Conservation (phyloP, 148 eudicot species). For the Chenopodium formosanum region DNA sequence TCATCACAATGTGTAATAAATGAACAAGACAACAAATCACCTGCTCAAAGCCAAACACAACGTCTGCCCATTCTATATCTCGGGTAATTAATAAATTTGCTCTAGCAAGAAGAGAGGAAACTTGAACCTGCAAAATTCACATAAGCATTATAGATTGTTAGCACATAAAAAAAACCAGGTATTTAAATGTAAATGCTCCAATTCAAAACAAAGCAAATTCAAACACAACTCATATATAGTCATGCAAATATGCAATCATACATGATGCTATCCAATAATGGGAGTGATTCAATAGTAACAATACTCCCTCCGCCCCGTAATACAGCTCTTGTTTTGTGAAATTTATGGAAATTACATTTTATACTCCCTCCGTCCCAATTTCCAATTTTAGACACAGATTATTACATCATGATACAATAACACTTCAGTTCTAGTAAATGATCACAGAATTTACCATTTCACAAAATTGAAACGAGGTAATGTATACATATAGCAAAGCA, state of each 20-base stretch:
- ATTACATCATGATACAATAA: background rate
- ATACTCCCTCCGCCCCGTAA: background rate
- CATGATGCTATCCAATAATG: background rate
- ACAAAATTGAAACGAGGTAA: background rate
- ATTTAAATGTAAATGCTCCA: background rate
- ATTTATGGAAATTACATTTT: no score
- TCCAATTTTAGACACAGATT: background rate
- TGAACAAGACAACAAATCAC: conserved; percentile 33
- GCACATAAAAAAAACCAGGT: background rate
- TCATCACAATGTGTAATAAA: background rate
- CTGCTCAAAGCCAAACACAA: conserved; percentile 96
- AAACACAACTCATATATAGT: background rate
- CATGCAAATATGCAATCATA: background rate
- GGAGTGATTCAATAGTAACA: background rate
- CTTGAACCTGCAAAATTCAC: conserved; percentile 41
- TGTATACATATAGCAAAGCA: background rate
- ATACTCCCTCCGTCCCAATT: background rate
- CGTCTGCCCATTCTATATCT: conserved; percentile 97
- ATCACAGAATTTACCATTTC: background rate
- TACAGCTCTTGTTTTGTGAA: no score
- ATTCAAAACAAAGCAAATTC: background rate
- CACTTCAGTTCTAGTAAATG: background rate
- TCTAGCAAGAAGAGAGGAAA: conserved; percentile 95
- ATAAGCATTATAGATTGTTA: background rate
- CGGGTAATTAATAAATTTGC: conserved; percentile 90